These are phyloP conservation scores for Podospora appendiculata DNA, from an alignment of 495 filamentous ascomycete species.

Conservation along the genomic window DNA sequence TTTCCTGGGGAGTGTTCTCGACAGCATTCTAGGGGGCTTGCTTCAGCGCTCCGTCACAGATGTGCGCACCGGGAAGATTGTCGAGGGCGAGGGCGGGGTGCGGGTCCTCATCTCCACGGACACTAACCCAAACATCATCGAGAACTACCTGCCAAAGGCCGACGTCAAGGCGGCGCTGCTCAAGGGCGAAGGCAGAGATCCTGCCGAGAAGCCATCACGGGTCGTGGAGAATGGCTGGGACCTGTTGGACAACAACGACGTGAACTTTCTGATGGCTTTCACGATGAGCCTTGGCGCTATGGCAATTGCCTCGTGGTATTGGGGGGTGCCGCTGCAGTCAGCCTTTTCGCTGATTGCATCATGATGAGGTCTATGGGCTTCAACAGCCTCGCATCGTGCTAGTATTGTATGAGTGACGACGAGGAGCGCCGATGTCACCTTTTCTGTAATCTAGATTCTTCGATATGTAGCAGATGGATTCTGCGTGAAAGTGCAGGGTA, in stretches of 20 bases:
- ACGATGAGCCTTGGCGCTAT: slow-evolving; percentile 76
- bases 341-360: slow-evolving; percentile 13
- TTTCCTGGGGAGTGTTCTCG: slow-evolving; percentile 68
- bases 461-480: too few relatives aligned
- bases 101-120: slow-evolving; percentile 51
- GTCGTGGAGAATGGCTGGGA: slow-evolving; percentile 66
- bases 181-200: slow-evolving; percentile 22
- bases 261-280: slow-evolving; percentile 84
- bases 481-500: too few relatives aligned
- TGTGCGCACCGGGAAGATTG: slow-evolving; percentile 70
- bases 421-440: too few relatives aligned
- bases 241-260: slow-evolving; percentile 84
- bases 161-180: slow-evolving; percentile 30
- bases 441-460: too few relatives aligned
- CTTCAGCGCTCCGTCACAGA: slow-evolving; percentile 86
- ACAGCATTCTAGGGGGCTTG: slow-evolving; percentile 78
- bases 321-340: slow-evolving; percentile 36
- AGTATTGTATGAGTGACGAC: too few relatives aligned
- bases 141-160: slow-evolving; percentile 18
- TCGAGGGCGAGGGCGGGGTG: slow-evolving; percentile 78
- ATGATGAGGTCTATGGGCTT: too few relatives aligned
- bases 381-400: too few relatives aligned
- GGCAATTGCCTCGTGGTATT: slow-evolving; percentile 48
- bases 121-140: slow-evolving; percentile 10
- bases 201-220: slow-evolving; percentile 54